Base-by-base conservation (phyloP, 257 asterid genomes). In the Knoxia roxburghii region DNA sequence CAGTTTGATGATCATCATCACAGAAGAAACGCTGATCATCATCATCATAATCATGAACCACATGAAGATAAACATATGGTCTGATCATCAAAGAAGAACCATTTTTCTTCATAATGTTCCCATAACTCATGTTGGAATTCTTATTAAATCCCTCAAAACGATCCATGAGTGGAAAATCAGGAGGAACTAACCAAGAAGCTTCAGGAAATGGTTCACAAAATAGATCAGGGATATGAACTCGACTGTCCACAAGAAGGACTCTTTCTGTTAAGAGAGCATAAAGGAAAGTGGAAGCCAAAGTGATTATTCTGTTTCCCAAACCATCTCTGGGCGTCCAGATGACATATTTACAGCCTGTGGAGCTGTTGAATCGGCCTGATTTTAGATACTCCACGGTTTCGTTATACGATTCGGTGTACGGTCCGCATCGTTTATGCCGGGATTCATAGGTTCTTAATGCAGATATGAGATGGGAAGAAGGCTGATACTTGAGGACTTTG, bases 131-230 rank as follows among this genome's bases (percentile, higher is more conserved):
- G 0, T 71, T 62, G 2, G 93, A 86, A 62, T 77, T 71, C 80
- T 78, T 78, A 66, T 83, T 68, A 64, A 86, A 83, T 66, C 72
- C 46, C 1, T 39, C 50, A 64, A 87, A 83, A 27, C 77, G 65
- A 33, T 63, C 40, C 6, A 41, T 68, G 50, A 86, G 64, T 0
- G 97, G 93, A 73, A 89, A 89, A 64, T 87, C 89, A 41, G 72
- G 32, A 32, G 96, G 97, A 37, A 89, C 86, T 2, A 87, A 54
- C 97, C 98, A 92, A 7, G 98, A 87, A 46, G 27, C 74, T 23
- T 79, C 90, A 0, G 93, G 96, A 77, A 92, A 91, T 3, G 98
- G 98, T 66, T 89, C 96, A 5, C 98, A 89, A 71, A 91, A 87
- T 37, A 89, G 92, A 29, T 87, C 88, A 2, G 86, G 80, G 21